phyloP scores from a whole-genome alignment of 169 alveolate species.

The Sarcocystis neurona region DNA sequence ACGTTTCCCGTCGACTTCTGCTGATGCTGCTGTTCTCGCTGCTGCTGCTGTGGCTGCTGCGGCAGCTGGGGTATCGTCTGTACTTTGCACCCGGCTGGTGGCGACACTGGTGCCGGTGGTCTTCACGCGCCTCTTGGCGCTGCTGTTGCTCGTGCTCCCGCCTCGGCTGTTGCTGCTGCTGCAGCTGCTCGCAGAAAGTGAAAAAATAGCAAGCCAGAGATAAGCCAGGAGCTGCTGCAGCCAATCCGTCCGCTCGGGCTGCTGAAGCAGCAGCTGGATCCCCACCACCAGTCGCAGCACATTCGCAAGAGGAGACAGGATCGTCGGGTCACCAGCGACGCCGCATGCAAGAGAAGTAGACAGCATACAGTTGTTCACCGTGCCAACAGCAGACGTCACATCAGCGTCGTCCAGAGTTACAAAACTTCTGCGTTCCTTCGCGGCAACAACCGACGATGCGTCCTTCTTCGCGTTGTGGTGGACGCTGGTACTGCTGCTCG shows the following conservation, averaged over 20 bases:
- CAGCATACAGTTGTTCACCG: no score
- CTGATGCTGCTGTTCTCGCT: slow-evolving; percentile 41
- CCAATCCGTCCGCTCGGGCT: slow-evolving; percentile 18
- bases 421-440: no score
- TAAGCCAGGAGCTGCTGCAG: neutral
- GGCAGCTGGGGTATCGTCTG: slow-evolving; percentile 35
- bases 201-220: slow-evolving; percentile 21
- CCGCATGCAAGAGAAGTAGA: no score
- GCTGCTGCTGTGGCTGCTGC: slow-evolving; percentile 55
- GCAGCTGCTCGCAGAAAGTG: slow-evolving; percentile 38
- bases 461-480: no score
- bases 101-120: slow-evolving; percentile 32
- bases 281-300: neutral
- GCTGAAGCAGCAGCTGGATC: neutral
- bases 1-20: neutral
- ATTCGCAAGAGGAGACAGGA: no score
- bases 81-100: neutral
- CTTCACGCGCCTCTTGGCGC: slow-evolving; percentile 25
- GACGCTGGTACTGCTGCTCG: no score
- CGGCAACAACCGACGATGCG: no score
- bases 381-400: no score
- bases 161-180: slow-evolving; percentile 36
- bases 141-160: slow-evolving; percentile 31
- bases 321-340: no score
- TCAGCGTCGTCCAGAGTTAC: no score